A percentile compares a stretch with the other conserved stretches of the same genome.
These are phyloP conservation scores for Talaromyces marneffei DNA, from an alignment of 2,329 filamentous ascomycete genomes.

Conservation along the genomic window DNA sequence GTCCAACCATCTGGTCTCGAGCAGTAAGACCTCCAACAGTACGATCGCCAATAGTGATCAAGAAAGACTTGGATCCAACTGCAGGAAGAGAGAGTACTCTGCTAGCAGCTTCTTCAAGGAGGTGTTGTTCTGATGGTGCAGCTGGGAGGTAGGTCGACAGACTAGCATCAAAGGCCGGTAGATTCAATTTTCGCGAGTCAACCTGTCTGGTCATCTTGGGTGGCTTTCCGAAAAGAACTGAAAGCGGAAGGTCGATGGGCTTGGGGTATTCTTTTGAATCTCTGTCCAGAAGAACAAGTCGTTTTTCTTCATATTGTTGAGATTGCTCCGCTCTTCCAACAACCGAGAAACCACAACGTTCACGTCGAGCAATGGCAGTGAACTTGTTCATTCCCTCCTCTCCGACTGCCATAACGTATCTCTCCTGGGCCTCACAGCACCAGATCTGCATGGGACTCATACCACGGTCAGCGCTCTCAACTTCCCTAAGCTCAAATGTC, in stretches of 20 bases:
- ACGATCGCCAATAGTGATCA: conserved; percentile 93
- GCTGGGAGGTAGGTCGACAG: conserved; percentile 62
- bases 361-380: conserved; percentile 65
- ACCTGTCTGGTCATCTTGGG: conserved; percentile 75
- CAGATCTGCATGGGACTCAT: conserved; percentile 97
- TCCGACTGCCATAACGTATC: conserved; percentile 88
- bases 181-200: conserved; percentile 59
- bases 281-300: conserved; percentile 73
- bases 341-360: conserved; percentile 87
- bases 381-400: conserved; percentile 69
- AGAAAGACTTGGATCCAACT: conserved; percentile 93
- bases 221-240: conserved; percentile 79
- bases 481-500: conserved; percentile 86
- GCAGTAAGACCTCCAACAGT: conserved; percentile 84
- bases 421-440: conserved; percentile 95
- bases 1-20: conserved; percentile 91
- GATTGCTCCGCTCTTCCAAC: conserved; percentile 70
- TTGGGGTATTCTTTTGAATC: conserved; percentile 68
- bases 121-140: conserved; percentile 41
- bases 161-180: conserved; percentile 69
- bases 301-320: conserved; percentile 58
- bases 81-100: conserved; percentile 78
- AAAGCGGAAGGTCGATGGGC: conserved; percentile 85
- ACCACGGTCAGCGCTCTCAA: conserved; percentile 81
- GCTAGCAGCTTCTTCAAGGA: conserved; percentile 66